These are phyloP conservation scores for Ceratocystiopsis brevicomis DNA, from an alignment of 2,329 filamentous ascomycete genomes.

Conservation along the genomic window DNA sequence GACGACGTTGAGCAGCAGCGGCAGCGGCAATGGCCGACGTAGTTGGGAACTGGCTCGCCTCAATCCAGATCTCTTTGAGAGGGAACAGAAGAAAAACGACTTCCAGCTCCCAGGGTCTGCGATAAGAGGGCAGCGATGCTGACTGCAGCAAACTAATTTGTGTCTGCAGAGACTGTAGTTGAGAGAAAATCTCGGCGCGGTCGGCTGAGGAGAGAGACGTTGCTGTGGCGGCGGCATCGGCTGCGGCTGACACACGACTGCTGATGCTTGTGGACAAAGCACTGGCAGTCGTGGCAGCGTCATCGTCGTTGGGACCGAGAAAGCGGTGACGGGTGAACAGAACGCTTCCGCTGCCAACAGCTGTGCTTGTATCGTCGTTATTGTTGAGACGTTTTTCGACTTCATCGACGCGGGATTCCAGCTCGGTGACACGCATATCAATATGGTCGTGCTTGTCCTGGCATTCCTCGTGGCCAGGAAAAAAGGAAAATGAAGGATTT, in stretches of 20 bases:
- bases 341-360: no score
- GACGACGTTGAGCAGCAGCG: slow-evolving; percentile 12
- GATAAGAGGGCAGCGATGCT: slow-evolving; percentile 38
- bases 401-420: slow-evolving; percentile 45
- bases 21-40: slow-evolving; percentile 9
- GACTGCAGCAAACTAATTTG: slow-evolving; percentile 6
- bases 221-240: slow-evolving; percentile 6
- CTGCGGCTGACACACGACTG: neutral
- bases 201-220: slow-evolving; percentile 15
- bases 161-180: slow-evolving; percentile 17
- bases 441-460: slow-evolving; percentile 46
- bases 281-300: slow-evolving; percentile 25
- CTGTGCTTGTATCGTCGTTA: slow-evolving; percentile 19
- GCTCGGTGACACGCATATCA: slow-evolving; percentile 48
- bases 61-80: slow-evolving; percentile 35
- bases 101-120: slow-evolving; percentile 53
- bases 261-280: slow-evolving; percentile 10
- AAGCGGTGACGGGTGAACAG: no score
- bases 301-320: slow-evolving; percentile 6
- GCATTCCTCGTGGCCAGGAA: slow-evolving; percentile 45
- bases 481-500: slow-evolving; percentile 45
- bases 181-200: slow-evolving; percentile 27
- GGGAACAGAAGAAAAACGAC: slow-evolving; percentile 58
- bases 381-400: slow-evolving; percentile 32
- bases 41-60: slow-evolving; percentile 26